A percentile compares a stretch with the other conserved stretches of the same genome.
phyloP scores from a whole-genome alignment of 192 early-diverging fungal species.

The Spizellomyces sp. region DNA sequence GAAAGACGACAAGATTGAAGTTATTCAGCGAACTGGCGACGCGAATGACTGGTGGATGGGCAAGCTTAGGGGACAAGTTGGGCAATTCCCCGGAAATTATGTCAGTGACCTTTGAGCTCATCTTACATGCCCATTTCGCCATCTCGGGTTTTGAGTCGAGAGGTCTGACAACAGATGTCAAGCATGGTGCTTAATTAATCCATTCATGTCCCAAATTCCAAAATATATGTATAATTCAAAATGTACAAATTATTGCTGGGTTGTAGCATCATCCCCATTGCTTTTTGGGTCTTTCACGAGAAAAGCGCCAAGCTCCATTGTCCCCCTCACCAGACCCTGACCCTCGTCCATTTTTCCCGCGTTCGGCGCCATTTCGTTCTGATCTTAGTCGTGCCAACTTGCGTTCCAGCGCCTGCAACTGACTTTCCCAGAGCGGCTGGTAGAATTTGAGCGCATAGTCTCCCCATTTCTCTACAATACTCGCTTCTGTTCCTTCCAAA shows the following conservation, averaged over 20 bases:
- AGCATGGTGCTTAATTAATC: no score
- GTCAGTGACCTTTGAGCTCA: conserved; percentile 10
- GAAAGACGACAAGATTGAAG: conserved; percentile 82
- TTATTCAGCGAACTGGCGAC: conserved; percentile 69
- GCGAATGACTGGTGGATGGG: conserved; percentile 81
- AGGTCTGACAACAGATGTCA: no score
- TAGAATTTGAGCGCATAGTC: conserved; percentile 17
- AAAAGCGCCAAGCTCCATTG: no score
- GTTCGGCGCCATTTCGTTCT: neutral
- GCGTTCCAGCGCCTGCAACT: conserved; percentile 10
- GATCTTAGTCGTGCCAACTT: conserved; percentile 16
- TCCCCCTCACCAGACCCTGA: no score
- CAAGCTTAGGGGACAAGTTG: conserved; percentile 59
- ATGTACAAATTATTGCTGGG: no score
- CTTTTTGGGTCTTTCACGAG: no score
- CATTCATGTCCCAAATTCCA: no score
- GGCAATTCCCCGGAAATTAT: conserved; percentile 67
- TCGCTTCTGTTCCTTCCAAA: conserved; percentile 13
- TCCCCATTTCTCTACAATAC: conserved; percentile 1
- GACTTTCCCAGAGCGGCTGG: conserved; percentile 23
- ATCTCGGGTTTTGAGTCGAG: no score
- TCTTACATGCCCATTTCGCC: no score
- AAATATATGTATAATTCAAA: no score
- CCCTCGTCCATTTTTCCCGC: neutral
- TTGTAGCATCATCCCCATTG: no score